Base-by-base conservation (phyloP, 805 yeast species). In the Candida koratica region DNA sequence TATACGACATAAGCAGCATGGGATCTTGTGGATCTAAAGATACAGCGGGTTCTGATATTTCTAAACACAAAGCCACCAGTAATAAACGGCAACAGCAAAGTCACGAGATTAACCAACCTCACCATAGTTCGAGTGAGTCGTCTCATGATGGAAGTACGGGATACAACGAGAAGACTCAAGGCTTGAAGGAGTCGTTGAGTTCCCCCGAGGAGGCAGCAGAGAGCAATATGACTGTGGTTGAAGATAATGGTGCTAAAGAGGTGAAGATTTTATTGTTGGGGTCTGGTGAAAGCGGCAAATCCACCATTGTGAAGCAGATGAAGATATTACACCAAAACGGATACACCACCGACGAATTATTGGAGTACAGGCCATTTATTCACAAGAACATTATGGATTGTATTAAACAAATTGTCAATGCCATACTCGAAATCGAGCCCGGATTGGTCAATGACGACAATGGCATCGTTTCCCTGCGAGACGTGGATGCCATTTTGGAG, bases 241-340 rank as follows among this genome's bases (percentile, higher is more conserved):
- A 27, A 25, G 38, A 29, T 15, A 31, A 10, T 14, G 27, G 27
- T 11, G 18, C 31, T 17, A 55, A 71, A 43, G 84, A 77, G 40
- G 77, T 80, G 36, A 88, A 88, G 55, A 79, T 89, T 31, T 65
- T 89, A 24, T 66, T 89, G 22, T 60, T 84, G 32, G 93, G 98
- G 4, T 84, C 96, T 0, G 98, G 97, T 11, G 94, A 84, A 52
- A 71, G 81, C 43, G 94, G 94, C 4, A 84, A 84, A 52, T 79
- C 88, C 6, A 84, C 94, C 12, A 78, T 84, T 36, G 75, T 84
- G 36, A 84, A 83, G 55, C 94, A 84, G 56, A 84, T 84, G 78
- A 83, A 82, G 53, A 82, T 82, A 40, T 64, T 82, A 33, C 86
- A 83, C 52, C 84, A 81, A 52, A 69, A 77, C 46, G 89, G 89